These are phyloP conservation scores for Herpetomonas samuelpessoai DNA, from an alignment of 208 protist species.

Conservation along the genomic window DNA sequence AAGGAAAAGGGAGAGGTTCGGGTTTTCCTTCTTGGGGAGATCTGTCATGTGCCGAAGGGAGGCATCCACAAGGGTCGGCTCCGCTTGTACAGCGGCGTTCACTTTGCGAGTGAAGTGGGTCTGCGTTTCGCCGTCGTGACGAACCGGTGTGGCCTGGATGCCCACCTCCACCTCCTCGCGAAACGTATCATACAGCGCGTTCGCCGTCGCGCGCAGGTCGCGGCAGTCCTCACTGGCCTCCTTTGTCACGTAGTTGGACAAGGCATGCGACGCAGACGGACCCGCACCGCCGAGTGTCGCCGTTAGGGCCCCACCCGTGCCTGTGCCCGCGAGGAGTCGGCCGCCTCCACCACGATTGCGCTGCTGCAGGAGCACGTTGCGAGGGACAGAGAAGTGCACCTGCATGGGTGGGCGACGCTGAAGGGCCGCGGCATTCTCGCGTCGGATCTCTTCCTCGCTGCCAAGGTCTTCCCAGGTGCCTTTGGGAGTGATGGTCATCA, in stretches of 20 bases:
- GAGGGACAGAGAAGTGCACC: slow-evolving; percentile 65
- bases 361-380: slow-evolving; percentile 59
- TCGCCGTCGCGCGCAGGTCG: slow-evolving; percentile 62
- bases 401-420: slow-evolving; percentile 58
- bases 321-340: background rate
- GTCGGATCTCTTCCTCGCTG: slow-evolving; percentile 77
- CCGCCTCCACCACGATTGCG: slow-evolving; percentile 37
- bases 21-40: slow-evolving; percentile 49
- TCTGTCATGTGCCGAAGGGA: slow-evolving; percentile 54
- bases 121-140: slow-evolving; percentile 37
- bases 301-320: background rate
- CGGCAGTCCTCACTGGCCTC: slow-evolving; percentile 88
- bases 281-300: no score
- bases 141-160: slow-evolving; percentile 69
- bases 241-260: slow-evolving; percentile 53
- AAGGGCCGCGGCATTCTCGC: slow-evolving; percentile 42
- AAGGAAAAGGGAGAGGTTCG: slow-evolving; percentile 67
- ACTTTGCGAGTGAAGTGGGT: slow-evolving; percentile 79
- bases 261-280: no score
- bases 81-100: slow-evolving; percentile 72
- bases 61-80: slow-evolving; percentile 79
- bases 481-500: slow-evolving; percentile 61
- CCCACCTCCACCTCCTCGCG: slow-evolving; percentile 71
- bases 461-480: slow-evolving; percentile 76
- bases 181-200: slow-evolving; percentile 60